A percentile compares a stretch with the other conserved stretches of the same genome.
phyloP scores from a whole-genome alignment of 257 asterid genomes.

The Solanum megistacrolobum region DNA sequence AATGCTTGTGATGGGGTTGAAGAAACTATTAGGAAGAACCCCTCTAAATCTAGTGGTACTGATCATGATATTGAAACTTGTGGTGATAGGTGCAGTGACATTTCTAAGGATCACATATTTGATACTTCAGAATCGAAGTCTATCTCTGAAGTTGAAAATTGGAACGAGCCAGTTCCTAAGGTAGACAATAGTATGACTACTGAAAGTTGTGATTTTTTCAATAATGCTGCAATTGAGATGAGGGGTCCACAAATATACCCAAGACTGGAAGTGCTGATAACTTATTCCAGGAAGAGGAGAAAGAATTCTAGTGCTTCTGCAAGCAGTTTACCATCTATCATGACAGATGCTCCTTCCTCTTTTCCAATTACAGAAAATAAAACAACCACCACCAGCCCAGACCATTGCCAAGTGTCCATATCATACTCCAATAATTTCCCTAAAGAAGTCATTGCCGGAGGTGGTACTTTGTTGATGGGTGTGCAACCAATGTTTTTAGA shows the following conservation, averaged over 20 bases:
- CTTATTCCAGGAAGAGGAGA: constrained; percentile 4
- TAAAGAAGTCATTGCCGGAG: constrained; percentile 19
- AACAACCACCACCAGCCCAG: background rate
- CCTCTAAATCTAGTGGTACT: background rate
- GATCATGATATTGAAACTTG: background rate
- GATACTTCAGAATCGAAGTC: background rate
- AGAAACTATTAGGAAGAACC: background rate
- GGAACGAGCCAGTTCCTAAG: background rate
- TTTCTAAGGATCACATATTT: background rate
- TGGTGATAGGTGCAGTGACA: background rate
- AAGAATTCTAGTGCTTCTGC: constrained; percentile 1
- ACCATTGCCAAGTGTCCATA: background rate
- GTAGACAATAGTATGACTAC: background rate
- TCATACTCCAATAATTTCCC: constrained; percentile 6
- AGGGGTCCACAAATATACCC: background rate
- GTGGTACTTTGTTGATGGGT: constrained; percentile 13
- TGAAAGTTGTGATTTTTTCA: background rate
- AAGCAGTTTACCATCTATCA: background rate
- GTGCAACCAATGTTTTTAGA: constrained; percentile 15
- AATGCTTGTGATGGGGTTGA: background rate
- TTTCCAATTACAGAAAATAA: background rate
- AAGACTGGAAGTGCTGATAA: background rate
- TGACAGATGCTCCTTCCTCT: background rate
- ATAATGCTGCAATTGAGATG: background rate
- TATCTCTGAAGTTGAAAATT: background rate